These are phyloP conservation scores for Psidium guajava DNA, from an alignment of 345 rosid species.

Conservation along the genomic window DNA sequence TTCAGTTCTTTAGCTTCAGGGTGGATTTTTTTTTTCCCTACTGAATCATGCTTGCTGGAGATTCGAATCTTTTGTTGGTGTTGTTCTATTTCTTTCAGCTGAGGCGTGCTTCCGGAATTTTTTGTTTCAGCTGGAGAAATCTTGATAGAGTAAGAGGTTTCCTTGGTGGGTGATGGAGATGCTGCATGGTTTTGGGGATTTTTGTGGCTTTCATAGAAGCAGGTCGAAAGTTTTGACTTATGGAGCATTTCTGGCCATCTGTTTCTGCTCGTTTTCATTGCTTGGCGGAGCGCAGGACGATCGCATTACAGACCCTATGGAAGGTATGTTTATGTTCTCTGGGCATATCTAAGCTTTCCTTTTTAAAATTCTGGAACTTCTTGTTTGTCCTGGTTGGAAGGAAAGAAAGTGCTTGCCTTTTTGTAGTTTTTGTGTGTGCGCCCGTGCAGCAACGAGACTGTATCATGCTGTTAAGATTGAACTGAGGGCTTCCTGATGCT, in stretches of 20 bases:
- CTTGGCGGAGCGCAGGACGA: constrained; percentile 25
- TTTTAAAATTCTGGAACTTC: background rate
- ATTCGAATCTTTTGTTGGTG: background rate
- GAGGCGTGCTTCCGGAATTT: background rate
- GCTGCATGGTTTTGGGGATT: constrained; percentile 8
- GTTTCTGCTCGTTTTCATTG: constrained; percentile 25
- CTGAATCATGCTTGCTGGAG: background rate
- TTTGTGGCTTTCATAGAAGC: background rate
- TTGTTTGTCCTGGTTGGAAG: background rate
- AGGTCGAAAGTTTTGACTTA: constrained; percentile 6
- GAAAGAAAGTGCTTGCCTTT: background rate
- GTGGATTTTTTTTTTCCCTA: background rate
- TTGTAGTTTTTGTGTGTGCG: background rate
- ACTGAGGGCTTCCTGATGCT: background rate
- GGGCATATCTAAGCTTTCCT: background rate
- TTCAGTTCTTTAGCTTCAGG: background rate
- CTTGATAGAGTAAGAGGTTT: background rate
- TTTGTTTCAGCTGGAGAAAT: background rate
- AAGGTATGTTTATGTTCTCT: constrained; percentile 32
- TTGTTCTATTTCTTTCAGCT: background rate
- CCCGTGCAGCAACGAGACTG: background rate
- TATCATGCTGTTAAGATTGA: background rate
- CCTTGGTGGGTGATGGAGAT: background rate
- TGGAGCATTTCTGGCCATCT: constrained; percentile 21
- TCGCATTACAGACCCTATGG: constrained; percentile 40